Base-by-base conservation (phyloP, 1,139 yeast genomes). In the Pichia sp. region DNA sequence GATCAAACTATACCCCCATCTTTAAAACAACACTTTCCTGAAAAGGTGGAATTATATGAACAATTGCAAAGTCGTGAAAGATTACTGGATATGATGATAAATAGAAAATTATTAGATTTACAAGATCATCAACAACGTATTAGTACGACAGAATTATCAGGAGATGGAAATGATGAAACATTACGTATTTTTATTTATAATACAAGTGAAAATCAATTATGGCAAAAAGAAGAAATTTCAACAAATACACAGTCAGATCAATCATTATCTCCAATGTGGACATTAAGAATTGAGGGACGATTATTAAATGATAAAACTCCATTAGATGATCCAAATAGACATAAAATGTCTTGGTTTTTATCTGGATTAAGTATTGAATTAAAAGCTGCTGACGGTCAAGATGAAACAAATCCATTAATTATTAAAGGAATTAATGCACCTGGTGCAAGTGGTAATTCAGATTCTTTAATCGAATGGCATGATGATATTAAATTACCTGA, bases 281-380 rank as follows among this genome's bases (percentile, higher is more conserved):
- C 94, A 1, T 70, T 92, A 55, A 73, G 95, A 46, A 77, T 92
- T 24, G 97, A 92, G 64, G 98, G 98, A 10, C 71, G 89, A 45
- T 67, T 87, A 31, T 68, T 90, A 34, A 70, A 76, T 51, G 74
- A 70, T 37, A 67, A 45, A 8, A 55, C 57, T 11, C 56, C 59
- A 9, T 35, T 53, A 11, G 55, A 50, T 28, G 57, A 59, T 12
- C 69, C 76, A 1, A 53, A 56, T 4, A 69, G 82, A 54, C 69
- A 73, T 31, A 78, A 83, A 58, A 87, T 92, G 64, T 83, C 94
- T 49, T 73, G 90, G 8, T 87, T 87, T 55, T 73, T 94, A 56
- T 81, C 92, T 3, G 90, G 94, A 12, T 76, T 92, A 34, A 80
- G 95, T 1, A 82, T 92, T 12, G 97, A 92, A 57, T 70, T 92